Base-by-base conservation (phyloP, 768 basidiomycete genomes). In the Tulasnella sp. region DNA sequence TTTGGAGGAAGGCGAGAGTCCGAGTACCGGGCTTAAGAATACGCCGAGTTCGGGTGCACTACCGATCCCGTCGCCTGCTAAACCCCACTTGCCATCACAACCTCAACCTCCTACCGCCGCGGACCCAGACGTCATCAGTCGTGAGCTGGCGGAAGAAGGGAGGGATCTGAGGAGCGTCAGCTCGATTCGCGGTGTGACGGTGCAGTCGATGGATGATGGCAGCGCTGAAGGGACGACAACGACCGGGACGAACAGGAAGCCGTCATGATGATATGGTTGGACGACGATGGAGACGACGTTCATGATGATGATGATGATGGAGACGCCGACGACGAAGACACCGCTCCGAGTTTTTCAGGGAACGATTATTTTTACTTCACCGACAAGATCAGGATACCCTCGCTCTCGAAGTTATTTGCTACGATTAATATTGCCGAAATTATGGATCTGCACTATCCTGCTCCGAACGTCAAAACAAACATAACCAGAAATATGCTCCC, bases 101-200 rank as follows among this genome's bases (percentile, higher is more conserved):
- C 47, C 47, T 12, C 26, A 22, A 3, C 26, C 52, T 1, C 26
- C 52, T 22, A 42, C 16, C 8, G 66, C 32, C 17, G 74, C 65
- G 36, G 66, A 52, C 32, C 42, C 32, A 16, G 79, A 82, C 65
- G 79, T 90, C 59, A 80, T 94, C 65, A 88, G 84, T 77, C 84
- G 88, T 74, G 92, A 94, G 80, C 80, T 95, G 71, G 91, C 91
- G 29, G 92, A 94, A 80, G 93, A 95, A 79, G 93, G 93, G n/a
- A 84, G 90, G 76, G 92, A 93, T 78, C 90, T 95, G 59, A 83
- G 90, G 78, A 93, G 90, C 78, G 93, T 94, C 41, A 83, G 86
- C 76, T 91, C 90, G 47, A 89, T 88, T 76, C 84, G 92, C 77
- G 91, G 90, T 47, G 90, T 92, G 73, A 86, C 82, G 77, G 90